phyloP scores from a whole-genome alignment of 1,284 basidiomycete genomes.

The Tremellales sp. region DNA sequence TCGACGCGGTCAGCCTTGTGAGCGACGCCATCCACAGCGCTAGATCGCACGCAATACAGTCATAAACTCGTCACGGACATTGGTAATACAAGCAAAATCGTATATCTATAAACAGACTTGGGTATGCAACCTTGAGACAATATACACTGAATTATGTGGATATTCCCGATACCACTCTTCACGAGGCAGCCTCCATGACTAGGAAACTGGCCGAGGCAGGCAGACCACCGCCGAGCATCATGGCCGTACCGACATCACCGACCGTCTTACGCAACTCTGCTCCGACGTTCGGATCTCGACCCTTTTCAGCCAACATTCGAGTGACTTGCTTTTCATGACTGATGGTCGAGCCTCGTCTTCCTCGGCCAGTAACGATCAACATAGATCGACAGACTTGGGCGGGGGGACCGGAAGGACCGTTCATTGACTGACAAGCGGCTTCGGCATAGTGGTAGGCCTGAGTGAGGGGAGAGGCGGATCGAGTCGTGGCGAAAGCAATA shows the following conservation, averaged over 20 bases:
- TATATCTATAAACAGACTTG: too few relatives aligned
- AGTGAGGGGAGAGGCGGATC: conserved; percentile 38
- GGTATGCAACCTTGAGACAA: too few relatives aligned
- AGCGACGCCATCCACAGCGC: too few relatives aligned
- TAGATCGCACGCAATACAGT: too few relatives aligned
- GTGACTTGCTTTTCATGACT: conserved; percentile 58
- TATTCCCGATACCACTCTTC: too few relatives aligned
- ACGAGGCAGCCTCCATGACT: conserved; percentile 69
- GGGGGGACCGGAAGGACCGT: conserved; percentile 50
- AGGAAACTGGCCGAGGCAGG: conserved; percentile 57
- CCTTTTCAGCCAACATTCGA: conserved; percentile 59
- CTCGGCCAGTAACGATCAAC: conserved; percentile 65
- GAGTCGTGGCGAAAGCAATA: conserved; percentile 31
- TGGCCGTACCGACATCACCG: conserved; percentile 71
- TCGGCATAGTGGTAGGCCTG: conserved; percentile 57
- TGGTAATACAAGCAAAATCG: too few relatives aligned
- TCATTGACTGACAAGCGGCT: conserved; percentile 4
- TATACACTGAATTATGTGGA: too few relatives aligned
- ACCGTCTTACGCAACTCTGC: conserved; percentile 71
- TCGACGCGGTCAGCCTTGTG: too few relatives aligned
- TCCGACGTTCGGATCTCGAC: conserved; percentile 52
- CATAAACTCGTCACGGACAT: too few relatives aligned
- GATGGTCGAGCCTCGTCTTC: conserved; percentile 62
- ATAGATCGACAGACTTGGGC: conserved; percentile 52
- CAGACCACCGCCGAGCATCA: conserved; percentile 58